phyloP scores from a whole-genome alignment of 164 flowering plant genomes.

The Cinnamomum micranthum region DNA sequence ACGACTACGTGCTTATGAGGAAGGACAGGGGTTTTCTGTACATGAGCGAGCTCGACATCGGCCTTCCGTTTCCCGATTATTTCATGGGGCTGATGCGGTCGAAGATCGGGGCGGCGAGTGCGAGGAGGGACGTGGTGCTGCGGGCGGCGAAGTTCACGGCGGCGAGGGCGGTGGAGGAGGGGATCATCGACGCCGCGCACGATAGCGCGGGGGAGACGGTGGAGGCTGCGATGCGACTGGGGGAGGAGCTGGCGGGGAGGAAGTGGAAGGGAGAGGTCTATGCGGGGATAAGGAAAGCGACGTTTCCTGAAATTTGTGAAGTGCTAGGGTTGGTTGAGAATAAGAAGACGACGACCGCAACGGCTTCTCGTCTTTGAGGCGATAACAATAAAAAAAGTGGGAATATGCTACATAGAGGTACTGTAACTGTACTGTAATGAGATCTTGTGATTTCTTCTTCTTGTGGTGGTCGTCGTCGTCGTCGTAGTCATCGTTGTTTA shows the following conservation, averaged over 20 bases:
- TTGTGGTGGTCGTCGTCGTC: no score
- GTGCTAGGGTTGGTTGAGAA: conserved; percentile 24
- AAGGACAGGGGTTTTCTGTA: conserved; percentile 65
- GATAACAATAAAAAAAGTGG: not conserved
- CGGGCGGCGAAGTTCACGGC: conserved; percentile 52
- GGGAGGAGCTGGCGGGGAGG: conserved; percentile 42
- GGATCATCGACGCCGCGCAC: conserved; percentile 48
- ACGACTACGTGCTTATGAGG: conserved; percentile 80
- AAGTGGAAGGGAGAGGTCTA: conserved; percentile 68
- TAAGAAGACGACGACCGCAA: not conserved
- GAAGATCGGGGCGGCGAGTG: conserved; percentile 37
- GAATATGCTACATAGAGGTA: not conserved
- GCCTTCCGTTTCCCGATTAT: conserved; percentile 17
- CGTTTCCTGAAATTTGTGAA: conserved; percentile 30
- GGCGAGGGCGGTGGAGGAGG: conserved; percentile 38
- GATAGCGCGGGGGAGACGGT: conserved; percentile 51
- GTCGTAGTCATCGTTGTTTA: no score
- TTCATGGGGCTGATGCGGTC: conserved; percentile 30
- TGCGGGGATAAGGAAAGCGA: conserved; percentile 36
- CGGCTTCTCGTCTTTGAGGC: conserved; percentile 14
- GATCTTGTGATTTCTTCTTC: no score
- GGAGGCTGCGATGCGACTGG: conserved; percentile 46
- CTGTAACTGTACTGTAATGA: no score
- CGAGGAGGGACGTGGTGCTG: conserved; percentile 40
- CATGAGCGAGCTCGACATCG: conserved; percentile 85